These are phyloP conservation scores for Mimosa bimucronata DNA, from an alignment of 306 rosid species.

Conservation along the genomic window DNA sequence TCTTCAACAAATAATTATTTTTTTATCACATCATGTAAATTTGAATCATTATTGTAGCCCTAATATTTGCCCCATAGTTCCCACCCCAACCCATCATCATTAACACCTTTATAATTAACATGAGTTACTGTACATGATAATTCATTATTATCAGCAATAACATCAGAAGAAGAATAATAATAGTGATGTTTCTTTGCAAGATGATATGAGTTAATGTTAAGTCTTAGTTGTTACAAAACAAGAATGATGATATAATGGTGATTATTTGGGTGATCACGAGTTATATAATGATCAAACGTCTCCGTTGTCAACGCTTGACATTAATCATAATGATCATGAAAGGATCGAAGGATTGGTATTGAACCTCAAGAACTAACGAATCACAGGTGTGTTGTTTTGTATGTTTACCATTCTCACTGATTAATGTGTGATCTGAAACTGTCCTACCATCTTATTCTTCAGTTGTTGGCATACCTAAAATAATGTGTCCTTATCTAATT, in stretches of 20 bases:
- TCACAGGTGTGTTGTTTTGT: conserved; percentile 45
- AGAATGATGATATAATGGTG: conserved; percentile 14
- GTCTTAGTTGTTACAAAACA: conserved; percentile 52
- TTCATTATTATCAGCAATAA: conserved; percentile 28
- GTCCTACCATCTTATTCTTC: too few species aligned
- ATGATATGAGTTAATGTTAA: conserved; percentile 62
- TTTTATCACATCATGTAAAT: conserved; percentile 37
- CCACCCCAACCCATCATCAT: not conserved
- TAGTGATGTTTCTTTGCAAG: conserved; percentile 41
- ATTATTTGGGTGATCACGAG: conserved; percentile 20
- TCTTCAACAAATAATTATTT: conserved; percentile 60
- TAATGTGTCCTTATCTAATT: too few species aligned
- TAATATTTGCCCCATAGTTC: not conserved
- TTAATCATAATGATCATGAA: conserved; percentile 11
- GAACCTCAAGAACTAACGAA: conserved; percentile 41
- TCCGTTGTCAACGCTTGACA: not conserved
- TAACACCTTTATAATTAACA: conserved; percentile 36
- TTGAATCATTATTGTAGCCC: conserved; percentile 36
- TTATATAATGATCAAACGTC: conserved; percentile 46
- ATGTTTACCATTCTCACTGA: too few species aligned
- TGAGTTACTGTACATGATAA: too few species aligned
- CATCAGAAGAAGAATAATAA: conserved; percentile 23
- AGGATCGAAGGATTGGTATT: conserved; percentile 47
- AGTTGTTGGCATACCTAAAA: too few species aligned
- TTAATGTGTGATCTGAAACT: too few species aligned